A percentile compares a stretch with the other conserved stretches of the same genome.
Conservation (phyloP, 257 asterid species). For the Jacaranda copaia region DNA sequence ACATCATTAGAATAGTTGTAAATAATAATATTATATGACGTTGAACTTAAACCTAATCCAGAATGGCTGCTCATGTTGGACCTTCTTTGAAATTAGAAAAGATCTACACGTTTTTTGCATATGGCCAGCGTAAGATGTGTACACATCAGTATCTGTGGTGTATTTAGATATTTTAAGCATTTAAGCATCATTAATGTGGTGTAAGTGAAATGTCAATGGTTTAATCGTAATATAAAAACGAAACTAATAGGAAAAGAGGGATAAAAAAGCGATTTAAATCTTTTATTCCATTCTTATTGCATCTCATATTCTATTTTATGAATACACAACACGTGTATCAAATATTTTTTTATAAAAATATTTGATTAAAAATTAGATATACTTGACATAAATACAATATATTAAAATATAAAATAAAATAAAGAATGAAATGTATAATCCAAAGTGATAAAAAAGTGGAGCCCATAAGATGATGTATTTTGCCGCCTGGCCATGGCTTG, state of each 20-base stretch:
- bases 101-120: constrained; percentile 38
- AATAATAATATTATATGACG: constrained; percentile 35
- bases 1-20: constrained; percentile 7
- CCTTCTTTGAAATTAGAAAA: constrained; percentile 27
- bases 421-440: too few species aligned
- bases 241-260: not conserved
- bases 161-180: not conserved
- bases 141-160: not conserved
- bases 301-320: too few species aligned
- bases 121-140: not conserved
- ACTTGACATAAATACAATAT: too few species aligned
- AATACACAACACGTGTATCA: too few species aligned
- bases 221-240: not conserved
- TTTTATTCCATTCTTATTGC: too few species aligned
- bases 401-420: too few species aligned
- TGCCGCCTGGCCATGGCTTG: too few species aligned
- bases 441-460: not conserved
- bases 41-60: constrained; percentile 48
- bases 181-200: not conserved
- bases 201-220: not conserved
- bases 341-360: too few species aligned
- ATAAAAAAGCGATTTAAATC: not conserved
- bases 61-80: constrained; percentile 28
- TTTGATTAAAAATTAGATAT: not conserved
- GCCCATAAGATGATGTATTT: too few species aligned